Conservation (phyloP, 208 protist species). For the Leptomonas seymouri region DNA sequence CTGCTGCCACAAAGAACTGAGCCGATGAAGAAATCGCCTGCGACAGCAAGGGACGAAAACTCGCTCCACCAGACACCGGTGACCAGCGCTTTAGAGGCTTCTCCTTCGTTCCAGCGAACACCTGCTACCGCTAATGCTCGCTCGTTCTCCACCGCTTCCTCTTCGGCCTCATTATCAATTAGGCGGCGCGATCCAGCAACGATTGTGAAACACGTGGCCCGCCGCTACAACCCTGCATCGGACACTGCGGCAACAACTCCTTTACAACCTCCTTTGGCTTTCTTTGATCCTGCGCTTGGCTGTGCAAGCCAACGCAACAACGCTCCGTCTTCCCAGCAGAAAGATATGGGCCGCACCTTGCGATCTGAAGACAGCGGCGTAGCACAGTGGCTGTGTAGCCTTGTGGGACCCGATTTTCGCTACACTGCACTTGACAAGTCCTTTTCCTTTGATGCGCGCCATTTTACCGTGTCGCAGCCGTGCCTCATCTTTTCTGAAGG, state of each 20-base stretch:
- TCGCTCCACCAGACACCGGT: background rate
- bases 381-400: constrained; percentile 43
- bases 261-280: background rate
- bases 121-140: background rate
- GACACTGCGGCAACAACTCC: background rate
- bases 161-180: background rate
- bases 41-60: background rate
- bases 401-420: constrained; percentile 48
- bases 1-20: background rate
- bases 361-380: background rate
- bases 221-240: background rate
- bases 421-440: constrained; percentile 57
- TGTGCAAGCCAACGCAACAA: background rate
- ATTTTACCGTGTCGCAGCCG: constrained; percentile 13
- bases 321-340: background rate
- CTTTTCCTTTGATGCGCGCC: constrained; percentile 35
- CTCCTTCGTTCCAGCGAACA: constrained; percentile 1
- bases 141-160: background rate
- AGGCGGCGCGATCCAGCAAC: constrained; percentile 3
- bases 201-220: constrained; percentile 2
- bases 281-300: background rate
- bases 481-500: constrained; percentile 76
- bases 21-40: background rate
- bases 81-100: background rate
- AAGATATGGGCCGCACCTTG: background rate